Conservation (phyloP, 2,329 filamentous ascomycete genomes). For the Fusarium sp. region DNA sequence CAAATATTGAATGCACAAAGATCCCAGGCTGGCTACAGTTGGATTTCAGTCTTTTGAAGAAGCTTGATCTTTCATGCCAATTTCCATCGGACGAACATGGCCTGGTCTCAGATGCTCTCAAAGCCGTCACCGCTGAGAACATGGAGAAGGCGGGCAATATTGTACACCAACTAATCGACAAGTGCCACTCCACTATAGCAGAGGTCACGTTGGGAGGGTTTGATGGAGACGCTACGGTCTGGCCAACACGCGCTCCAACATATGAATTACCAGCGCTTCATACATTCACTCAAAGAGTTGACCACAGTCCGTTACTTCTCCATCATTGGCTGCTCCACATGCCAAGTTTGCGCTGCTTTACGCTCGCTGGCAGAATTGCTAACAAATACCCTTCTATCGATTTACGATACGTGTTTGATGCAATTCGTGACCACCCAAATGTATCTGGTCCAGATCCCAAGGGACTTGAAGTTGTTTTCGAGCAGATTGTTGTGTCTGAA, state of each 20-base stretch:
- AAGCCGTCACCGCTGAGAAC: neutral
- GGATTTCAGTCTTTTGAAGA: neutral
- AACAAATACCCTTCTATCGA: neutral
- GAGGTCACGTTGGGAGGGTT: neutral
- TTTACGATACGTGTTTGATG: neutral
- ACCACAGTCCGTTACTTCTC: neutral
- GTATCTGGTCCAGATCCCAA: neutral
- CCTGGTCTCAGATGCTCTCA: neutral
- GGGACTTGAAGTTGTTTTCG: neutral
- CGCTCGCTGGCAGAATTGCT: neutral
- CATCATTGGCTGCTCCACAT: neutral
- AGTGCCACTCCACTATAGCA: neutral
- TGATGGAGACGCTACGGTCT: neutral
- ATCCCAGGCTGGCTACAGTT: neutral
- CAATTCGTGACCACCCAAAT: neutral
- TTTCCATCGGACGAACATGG: neutral
- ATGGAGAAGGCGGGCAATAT: neutral
- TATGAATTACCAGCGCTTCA: neutral
- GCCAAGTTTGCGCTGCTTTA: neutral
- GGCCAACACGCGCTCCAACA: neutral
- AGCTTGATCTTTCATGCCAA: neutral
- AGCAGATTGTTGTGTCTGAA: rapidly evolving
- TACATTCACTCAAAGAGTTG: neutral
- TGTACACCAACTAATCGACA: neutral
- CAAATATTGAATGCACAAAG: neutral